Evolutionary conservation across 495 filamentous ascomycete genomes (phyloP), one percentile per base, ranked within the genome.

Genomic region (Penicillium angulare): DNA sequence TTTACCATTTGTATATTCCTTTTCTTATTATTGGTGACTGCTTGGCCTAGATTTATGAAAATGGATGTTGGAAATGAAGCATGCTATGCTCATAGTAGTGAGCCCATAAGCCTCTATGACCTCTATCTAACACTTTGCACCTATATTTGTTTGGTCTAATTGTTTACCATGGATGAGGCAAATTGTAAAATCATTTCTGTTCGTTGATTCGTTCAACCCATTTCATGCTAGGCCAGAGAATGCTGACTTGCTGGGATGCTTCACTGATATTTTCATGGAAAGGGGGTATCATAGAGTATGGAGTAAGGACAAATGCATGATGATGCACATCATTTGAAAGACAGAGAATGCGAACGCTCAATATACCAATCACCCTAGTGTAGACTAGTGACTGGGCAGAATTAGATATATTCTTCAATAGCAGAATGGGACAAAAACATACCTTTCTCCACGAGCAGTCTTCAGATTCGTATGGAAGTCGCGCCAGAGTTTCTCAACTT

Each of bases 401-500:
- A 15, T 41, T 41, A 41, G 38, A 24, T 41, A 20, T 3, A 10
- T 38, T 20, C 21, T 26, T n/a, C 39, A 42, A 8, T 42, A 4
- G 12, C 3, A n/a, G 10, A 12, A 17, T 9, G n/a, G 5, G 31
- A 33, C 8, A 8, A 35, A 1, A 7, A 56, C 48, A 29, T 48
- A 53, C 55, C 27, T 27, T 41, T 39, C 47, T 13, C 76, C 71
- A 27, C 80, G 64, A 2, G 83, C 85, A 32, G 66, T 64, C 32
- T 83, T 74, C 18, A 86, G 57, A 56, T 76, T 77, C 5, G 73
- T 69, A 59, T 82, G 81, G 58, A 84, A 88, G 35, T 83, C 76
- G 20, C 70, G 60, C 63, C 82, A 85, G 7, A 88, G 64, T 36
- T 67, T 69, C 54, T 75, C 76, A 20, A 87, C 75, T 56, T 80